These are phyloP conservation scores for Apiotrichum mycotoxinovorans DNA, from an alignment of 1,284 basidiomycete species.

Conservation along the genomic window DNA sequence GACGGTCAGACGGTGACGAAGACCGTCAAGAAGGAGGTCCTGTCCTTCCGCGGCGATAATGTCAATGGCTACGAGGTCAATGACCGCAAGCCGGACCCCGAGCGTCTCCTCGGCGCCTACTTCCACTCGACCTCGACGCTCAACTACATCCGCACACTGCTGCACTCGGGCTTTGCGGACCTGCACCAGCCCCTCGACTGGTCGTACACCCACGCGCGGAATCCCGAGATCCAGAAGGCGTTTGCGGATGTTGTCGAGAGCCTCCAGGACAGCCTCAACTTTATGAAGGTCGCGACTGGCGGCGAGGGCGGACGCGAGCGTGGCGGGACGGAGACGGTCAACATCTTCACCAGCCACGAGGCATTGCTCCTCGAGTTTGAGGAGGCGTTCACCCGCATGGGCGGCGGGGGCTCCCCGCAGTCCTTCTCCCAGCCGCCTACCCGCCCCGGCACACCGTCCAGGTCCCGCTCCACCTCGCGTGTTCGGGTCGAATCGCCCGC, in stretches of 20 bases:
- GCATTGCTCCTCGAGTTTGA: slow-evolving; percentile 92
- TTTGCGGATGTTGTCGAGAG: slow-evolving; percentile 81
- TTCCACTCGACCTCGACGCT: slow-evolving; percentile 92
- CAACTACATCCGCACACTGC: slow-evolving; percentile 83
- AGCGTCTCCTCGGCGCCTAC: slow-evolving; percentile 80
- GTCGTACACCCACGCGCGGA: slow-evolving; percentile 88
- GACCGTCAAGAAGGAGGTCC: slow-evolving; percentile 42
- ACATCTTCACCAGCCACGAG: slow-evolving; percentile 94
- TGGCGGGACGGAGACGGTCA: slow-evolving; percentile 80
- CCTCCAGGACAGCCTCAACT: slow-evolving; percentile 86
- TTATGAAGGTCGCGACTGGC: slow-evolving; percentile 72
- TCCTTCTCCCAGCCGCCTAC: slow-evolving; percentile 27
- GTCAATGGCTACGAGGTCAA: slow-evolving; percentile 73
- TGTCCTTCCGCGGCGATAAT: slow-evolving; percentile 76
- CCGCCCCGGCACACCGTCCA: slow-evolving; percentile 24
- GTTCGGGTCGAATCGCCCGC: slow-evolving; percentile 2
- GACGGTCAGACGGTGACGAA: slow-evolving; percentile 34
- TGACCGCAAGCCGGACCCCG: slow-evolving; percentile 80
- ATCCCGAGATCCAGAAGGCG: slow-evolving; percentile 67
- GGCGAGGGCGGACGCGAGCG: slow-evolving; percentile 55
- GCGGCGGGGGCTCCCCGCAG: slow-evolving; percentile 20
- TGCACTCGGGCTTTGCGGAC: slow-evolving; percentile 87
- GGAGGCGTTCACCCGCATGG: slow-evolving; percentile 74
- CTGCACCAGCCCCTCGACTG: slow-evolving; percentile 86
- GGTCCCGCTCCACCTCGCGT: slow-evolving; percentile 29